Evolutionary conservation across 2,329 filamentous ascomycete genomes (phyloP), one percentile per base, ranked within the genome.

Genomic region (Ophiostoma tasmaniense): DNA sequence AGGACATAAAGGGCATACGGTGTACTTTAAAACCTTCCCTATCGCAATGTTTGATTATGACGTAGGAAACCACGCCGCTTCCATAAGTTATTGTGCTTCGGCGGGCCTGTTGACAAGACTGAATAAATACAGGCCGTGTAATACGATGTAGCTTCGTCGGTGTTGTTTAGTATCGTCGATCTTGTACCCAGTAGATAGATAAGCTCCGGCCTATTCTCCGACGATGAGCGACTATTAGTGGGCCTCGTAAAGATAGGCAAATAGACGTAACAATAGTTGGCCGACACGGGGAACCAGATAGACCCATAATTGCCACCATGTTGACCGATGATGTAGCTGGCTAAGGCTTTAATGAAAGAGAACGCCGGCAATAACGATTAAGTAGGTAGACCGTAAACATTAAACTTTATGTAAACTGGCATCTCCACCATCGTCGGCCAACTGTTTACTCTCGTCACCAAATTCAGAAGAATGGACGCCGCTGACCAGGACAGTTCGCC

Each of bases 401-500:
- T 52, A 10, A 22, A 25, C 50, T 55, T 55, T 55, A 55, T 55
- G 50, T 25, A 55, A 55, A 55, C n/a, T 3, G 10, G 10, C 8
- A 55, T 55, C 22, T 55, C 50, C 50, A 55, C 50, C 50, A 55
- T 55, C n/a, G 50, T 55, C 50, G 50, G 50, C 22, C 50, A 55
- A 55, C 22, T 55, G n/a, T 14, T 55, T 13, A 25, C 50, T 11
- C 11, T 55, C 22, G 50, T 55, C n/a, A 55, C 10, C 50, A 25
- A 55, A 25, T 25, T 11, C 22, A 22, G 25, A 55, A 55, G 8
- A 10, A 64, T 64, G 62, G 62, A 64, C 13, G 13, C 62, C 30
- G 13, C 20, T 20, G 13, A 13, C n/a, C 20, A 64, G 62, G 6
- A 50, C 11, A 11, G 8, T 72, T 81, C 37, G 66, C 81, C 25